A percentile compares a stretch with the other conserved stretches of the same genome.
Evolutionary conservation across 176 grass and related monocot genomes (phyloP).

Genomic region (Musa schizocarpa): DNA sequence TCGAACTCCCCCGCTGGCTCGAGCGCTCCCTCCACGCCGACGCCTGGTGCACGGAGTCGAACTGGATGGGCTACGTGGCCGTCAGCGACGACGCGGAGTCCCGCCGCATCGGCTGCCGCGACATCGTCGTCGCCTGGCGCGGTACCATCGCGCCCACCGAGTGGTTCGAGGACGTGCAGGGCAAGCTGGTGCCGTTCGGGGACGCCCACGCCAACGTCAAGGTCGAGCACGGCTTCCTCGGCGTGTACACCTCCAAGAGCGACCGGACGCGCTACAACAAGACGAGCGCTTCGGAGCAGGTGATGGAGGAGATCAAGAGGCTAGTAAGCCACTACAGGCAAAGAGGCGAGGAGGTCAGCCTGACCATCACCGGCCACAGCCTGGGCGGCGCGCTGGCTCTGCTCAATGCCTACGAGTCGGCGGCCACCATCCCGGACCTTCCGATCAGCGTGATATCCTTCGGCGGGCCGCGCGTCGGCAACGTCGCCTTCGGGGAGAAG

Average conservation of each 20-base stretch:
- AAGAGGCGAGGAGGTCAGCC: slow-evolving; percentile 21
- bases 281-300: slow-evolving; percentile 41
- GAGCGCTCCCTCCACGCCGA: slow-evolving; percentile 18
- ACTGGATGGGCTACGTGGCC: slow-evolving; percentile 41
- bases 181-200: not conserved
- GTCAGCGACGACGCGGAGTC: slow-evolving; percentile 18
- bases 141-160: slow-evolving; percentile 15
- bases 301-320: slow-evolving; percentile 28
- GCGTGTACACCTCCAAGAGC: slow-evolving; percentile 36
- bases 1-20: slow-evolving; percentile 12
- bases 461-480: slow-evolving; percentile 44
- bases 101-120: slow-evolving; percentile 19
- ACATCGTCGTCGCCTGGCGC: slow-evolving; percentile 38
- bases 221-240: slow-evolving; percentile 43
- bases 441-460: slow-evolving; percentile 51
- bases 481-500: slow-evolving; percentile 27
- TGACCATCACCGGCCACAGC: slow-evolving; percentile 52
- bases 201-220: not conserved
- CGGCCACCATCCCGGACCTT: slow-evolving; percentile 8
- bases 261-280: slow-evolving; percentile 20
- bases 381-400: slow-evolving; percentile 53
- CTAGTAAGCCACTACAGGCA: slow-evolving; percentile 22
- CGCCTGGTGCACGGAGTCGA: slow-evolving; percentile 18
- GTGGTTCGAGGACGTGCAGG: slow-evolving; percentile 23
- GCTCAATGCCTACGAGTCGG: slow-evolving; percentile 44